These are phyloP conservation scores for Austropuccinia psidii DNA, from an alignment of 1,284 basidiomycete genomes.

Conservation along the genomic window DNA sequence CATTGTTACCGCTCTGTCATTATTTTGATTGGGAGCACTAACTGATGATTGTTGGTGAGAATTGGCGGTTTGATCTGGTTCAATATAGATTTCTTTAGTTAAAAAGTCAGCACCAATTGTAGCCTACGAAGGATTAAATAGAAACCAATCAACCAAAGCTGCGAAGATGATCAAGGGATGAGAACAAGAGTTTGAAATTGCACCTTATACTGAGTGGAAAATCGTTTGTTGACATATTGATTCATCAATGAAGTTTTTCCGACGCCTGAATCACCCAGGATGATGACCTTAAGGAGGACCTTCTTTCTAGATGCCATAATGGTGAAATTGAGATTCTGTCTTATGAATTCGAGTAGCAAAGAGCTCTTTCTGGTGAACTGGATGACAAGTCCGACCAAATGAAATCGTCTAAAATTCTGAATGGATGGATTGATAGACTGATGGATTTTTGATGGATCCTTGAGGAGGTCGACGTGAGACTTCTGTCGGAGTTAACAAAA, in stretches of 20 bases:
- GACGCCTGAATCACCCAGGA: conserved; percentile 94
- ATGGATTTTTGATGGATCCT: no score
- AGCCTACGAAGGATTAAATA: conserved; percentile 39
- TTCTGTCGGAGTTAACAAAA: no score
- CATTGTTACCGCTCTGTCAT: conserved; percentile 93
- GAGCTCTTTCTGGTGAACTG: no score
- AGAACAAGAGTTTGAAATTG: conserved; percentile 64
- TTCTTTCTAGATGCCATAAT: conserved; percentile 56
- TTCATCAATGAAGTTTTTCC: conserved; percentile 99
- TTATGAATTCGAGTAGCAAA: no score
- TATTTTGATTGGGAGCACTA: not conserved
- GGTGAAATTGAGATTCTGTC: not conserved
- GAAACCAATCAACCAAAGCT: conserved; percentile 32
- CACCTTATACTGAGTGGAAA: conserved; percentile 99
- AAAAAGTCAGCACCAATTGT: conserved; percentile 54
- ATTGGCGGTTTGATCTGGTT: conserved; percentile 46
- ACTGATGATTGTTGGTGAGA: conserved; percentile 9
- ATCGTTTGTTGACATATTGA: conserved; percentile 99
- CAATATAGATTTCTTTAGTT: conserved; percentile 97
- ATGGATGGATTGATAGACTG: no score
- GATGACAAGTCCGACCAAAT: no score
- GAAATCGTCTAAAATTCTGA: no score
- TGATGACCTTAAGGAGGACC: conserved; percentile 97
- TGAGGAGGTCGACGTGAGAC: no score
- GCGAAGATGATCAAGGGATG: not conserved